phyloP scores from a whole-genome alignment of 1,139 yeast species.

The Debaryomycetaceae sp. region DNA sequence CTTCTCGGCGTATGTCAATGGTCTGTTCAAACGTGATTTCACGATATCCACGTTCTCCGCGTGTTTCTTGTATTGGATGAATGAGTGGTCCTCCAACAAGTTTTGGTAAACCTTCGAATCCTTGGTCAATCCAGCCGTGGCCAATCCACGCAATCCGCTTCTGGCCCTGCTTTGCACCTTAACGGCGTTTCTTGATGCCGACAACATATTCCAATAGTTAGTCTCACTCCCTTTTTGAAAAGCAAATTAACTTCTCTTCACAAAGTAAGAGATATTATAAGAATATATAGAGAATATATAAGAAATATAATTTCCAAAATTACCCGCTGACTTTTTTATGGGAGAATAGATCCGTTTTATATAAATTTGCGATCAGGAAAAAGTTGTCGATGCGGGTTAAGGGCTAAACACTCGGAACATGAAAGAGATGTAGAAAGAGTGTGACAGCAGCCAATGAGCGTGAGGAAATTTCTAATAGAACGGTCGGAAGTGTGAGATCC shows the following conservation, averaged over 20 bases:
- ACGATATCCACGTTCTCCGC: constrained; percentile 85
- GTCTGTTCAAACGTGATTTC: constrained; percentile 83
- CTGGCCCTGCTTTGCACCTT: constrained; percentile 30
- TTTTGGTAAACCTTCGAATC: constrained; percentile 93
- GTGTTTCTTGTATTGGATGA: constrained; percentile 73
- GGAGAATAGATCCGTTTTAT: not conserved
- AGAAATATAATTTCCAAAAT: constrained; percentile 2
- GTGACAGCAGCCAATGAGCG: constrained; percentile 13
- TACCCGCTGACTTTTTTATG: not conserved
- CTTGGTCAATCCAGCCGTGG: constrained; percentile 72
- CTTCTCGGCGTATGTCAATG: constrained; percentile 97
- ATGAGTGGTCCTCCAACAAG: constrained; percentile 83
- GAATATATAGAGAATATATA: no score
- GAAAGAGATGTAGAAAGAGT: not conserved
- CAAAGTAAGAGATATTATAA: no score
- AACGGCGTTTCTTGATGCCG: constrained; percentile 34
- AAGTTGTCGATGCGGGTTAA: constrained; percentile 6
- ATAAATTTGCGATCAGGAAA: constrained; percentile 2
- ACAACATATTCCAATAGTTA: constrained; percentile 28
- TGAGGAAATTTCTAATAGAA: constrained; percentile 16
- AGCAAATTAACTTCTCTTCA: not conserved
- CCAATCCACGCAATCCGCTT: constrained; percentile 59
- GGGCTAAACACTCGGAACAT: constrained; percentile 5
- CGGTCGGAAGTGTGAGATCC: constrained; percentile 1
- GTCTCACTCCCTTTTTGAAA: not conserved